Evolutionary conservation across 2,329 filamentous ascomycete genomes (phyloP).

Genomic region (Clarireedia monteithiana): DNA sequence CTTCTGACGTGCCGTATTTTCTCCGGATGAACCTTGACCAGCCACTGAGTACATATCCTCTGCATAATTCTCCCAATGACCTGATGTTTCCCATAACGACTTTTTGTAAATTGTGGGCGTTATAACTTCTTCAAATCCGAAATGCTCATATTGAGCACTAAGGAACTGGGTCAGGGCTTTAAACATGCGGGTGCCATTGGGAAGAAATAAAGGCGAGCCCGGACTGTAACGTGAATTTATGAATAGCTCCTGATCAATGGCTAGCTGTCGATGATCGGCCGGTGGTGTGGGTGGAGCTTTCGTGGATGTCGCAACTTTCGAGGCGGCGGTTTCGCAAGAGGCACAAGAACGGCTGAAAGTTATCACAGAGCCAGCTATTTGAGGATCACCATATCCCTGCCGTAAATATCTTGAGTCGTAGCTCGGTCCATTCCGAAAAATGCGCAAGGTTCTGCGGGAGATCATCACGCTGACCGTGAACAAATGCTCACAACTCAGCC

Average conservation of each 20-base stretch:
- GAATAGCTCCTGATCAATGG: slow-evolving; percentile 65
- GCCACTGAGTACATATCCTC: slow-evolving; percentile 87
- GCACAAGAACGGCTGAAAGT: slow-evolving; percentile 26
- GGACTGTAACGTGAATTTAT: slow-evolving; percentile 73
- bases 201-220: slow-evolving; percentile 77
- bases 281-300: slow-evolving; percentile 14
- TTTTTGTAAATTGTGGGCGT: slow-evolving; percentile 89
- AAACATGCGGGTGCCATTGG: slow-evolving; percentile 74
- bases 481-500: background rate
- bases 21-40: slow-evolving; percentile 31
- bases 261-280: slow-evolving; percentile 53
- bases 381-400: slow-evolving; percentile 7
- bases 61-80: slow-evolving; percentile 83
- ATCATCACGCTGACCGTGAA: slow-evolving; percentile 21
- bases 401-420: slow-evolving; percentile 2
- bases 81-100: slow-evolving; percentile 76
- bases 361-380: slow-evolving; percentile 3
- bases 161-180: slow-evolving; percentile 77
- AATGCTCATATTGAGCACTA: slow-evolving; percentile 73
- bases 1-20: slow-evolving; percentile 34
- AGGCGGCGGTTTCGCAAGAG: slow-evolving; percentile 20
- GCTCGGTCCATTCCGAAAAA: slow-evolving; percentile 13
- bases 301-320: background rate
- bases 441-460: slow-evolving; percentile 25
- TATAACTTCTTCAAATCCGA: slow-evolving; percentile 83